Base-by-base conservation (phyloP, 306 rosid genomes). In the Pachyrhizus erosus region DNA sequence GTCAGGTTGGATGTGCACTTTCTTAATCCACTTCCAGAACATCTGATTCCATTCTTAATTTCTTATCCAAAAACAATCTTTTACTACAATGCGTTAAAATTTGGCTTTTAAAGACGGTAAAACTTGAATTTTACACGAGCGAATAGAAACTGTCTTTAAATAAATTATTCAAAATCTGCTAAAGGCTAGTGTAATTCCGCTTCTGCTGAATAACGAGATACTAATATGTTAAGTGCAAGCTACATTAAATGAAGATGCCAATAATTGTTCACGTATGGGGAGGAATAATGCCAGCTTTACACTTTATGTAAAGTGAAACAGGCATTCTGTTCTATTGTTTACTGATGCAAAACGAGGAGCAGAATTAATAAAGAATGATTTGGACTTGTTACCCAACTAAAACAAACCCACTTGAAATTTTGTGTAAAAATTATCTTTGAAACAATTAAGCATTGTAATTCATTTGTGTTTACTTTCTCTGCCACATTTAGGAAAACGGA, bases 301-400 rank as follows among this genome's bases (percentile, higher is more conserved):
- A 43, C 89, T 88, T 87, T 84, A 58, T 79, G 46, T 29, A 87
- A 82, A 87, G 89, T 43, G 48, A 24, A 88, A 40, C 26, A 33
- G 27, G 12, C 67, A 54, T 61, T 86, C 33, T 40, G 42, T 73
- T 68, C 48, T 60, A 24, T 29, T 73, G 51, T 62, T 66, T 72
- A 78, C 39, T 49, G 60, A 39, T 17, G 55, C 68, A 37, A 85
- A 61, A 71, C 55, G 27, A 62, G 17, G 31, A 14, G 10, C 39
- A 33, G 23, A 23, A 24, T 9, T 17, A 34, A 34, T 37, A 23
- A 49, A 14, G 13, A 78, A 65, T 21, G 29, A 29, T 52, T 65
- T 78, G 26, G 24, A 10, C 20, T 60, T 17, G 17, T 42, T 18
- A 27, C 39, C 39, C 39, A 61, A 46, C 2, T 58, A 65, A 11